Evolutionary conservation across 768 basidiomycete genomes (phyloP), one percentile per base, ranked within the genome.

Genomic region (Rhodotorula sphaerocarpa): DNA sequence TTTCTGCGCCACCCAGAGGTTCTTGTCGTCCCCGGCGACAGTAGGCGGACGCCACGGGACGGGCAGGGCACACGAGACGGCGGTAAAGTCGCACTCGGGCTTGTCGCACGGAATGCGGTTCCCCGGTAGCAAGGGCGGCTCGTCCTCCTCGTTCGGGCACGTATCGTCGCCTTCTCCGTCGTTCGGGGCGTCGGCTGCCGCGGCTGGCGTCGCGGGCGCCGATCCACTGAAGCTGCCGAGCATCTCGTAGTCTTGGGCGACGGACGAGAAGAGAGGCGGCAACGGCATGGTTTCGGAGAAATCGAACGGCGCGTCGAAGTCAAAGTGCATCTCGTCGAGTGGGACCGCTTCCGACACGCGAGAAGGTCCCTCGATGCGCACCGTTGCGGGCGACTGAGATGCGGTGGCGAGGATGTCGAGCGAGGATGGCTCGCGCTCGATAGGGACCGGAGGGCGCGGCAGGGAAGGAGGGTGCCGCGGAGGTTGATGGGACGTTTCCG

Each of bases 221-320:
- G 6, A 31, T 41, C 10, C 39, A n/a, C n/a, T n/a, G n/a, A n/a
- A 25, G 54, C 23, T n/a, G 50, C 48, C 7, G 55, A 50, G 34
- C 28, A 10, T 30, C 21, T 7, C 18, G 10, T 33, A 5, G 11
- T 51, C 39, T 52, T 54, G 45, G 43, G 58, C n/a, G 11, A 64
- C 42, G 5, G 46, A 54, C 7, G 50, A 43, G 55, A 66, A 63
- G 21, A 64, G 47, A 18, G 64, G 55, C 2, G 64, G 61, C 34
- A 70, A 59, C 0, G 54, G 39, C 27, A 66, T 46, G 7, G 62
- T 48, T 4, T 54, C 56, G 47, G 55, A 55, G 44, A 61, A 61
- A 31, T 68, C 67, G 54, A 69, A 69, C 7, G 67, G 67, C 0
- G 63, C 67, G 47, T 69, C 63, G 23, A 69, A 69, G 50, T 69